Percentiles rank a stretch among this genome's conserved stretches.
phyloP scores from a whole-genome alignment of 345 rosid genomes.

The Arabidopsis arenosa region DNA sequence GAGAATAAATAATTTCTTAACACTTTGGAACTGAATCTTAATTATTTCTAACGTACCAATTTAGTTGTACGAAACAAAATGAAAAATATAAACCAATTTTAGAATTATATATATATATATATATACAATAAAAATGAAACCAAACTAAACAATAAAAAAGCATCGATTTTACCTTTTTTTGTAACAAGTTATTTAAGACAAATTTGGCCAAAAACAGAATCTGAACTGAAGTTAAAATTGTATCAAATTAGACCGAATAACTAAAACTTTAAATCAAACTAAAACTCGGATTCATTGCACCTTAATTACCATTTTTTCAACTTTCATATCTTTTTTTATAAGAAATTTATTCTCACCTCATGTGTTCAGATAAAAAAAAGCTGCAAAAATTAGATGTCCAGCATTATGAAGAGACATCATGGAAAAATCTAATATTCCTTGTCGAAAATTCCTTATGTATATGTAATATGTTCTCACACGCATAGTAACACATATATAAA shows the following conservation, averaged over 20 bases:
- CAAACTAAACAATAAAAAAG: background rate
- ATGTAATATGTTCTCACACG: background rate
- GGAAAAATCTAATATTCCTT: slow-evolving; percentile 36
- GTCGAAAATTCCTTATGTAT: slow-evolving; percentile 14
- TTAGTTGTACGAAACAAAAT: background rate
- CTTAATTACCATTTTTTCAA: slow-evolving; percentile 14
- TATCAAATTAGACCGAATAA: slow-evolving; percentile 22
- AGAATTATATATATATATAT: too few species aligned
- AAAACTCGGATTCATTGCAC: background rate
- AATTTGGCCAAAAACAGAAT: background rate
- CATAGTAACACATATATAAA: background rate
- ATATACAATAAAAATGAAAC: background rate
- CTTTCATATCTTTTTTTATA: background rate
- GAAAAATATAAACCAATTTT: background rate
- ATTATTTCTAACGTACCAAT: background rate
- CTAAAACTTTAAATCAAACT: background rate
- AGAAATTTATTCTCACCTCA: slow-evolving; percentile 16
- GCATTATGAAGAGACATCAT: slow-evolving; percentile 16
- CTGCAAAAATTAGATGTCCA: slow-evolving; percentile 35
- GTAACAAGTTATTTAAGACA: background rate
- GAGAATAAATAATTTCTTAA: background rate
- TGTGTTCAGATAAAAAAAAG: slow-evolving; percentile 20
- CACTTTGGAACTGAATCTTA: background rate
- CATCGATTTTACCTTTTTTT: background rate
- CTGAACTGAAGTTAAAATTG: background rate